phyloP scores from a whole-genome alignment of 1,284 basidiomycete species.

The Apiotrichum laibachii region DNA sequence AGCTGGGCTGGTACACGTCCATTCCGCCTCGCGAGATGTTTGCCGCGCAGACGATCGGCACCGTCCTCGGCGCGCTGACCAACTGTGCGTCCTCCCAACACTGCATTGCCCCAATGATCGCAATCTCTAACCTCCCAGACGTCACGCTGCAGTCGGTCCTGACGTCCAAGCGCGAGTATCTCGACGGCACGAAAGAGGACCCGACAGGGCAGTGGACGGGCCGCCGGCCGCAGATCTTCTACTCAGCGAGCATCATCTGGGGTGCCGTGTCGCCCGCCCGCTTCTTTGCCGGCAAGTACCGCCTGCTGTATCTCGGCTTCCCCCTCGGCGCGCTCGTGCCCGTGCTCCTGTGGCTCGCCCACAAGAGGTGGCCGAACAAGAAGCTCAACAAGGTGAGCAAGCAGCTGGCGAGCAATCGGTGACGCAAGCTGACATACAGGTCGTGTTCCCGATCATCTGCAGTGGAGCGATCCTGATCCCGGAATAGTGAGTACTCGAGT shows the following conservation, averaged over 20 bases:
- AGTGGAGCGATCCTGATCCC: constrained; percentile 52
- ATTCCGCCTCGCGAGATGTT: constrained; percentile 55
- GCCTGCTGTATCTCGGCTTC: constrained; percentile 52
- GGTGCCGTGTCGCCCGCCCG: constrained; percentile 53
- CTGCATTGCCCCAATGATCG: too few relatives aligned
- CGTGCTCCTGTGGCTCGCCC: constrained; percentile 50
- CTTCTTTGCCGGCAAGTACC: constrained; percentile 55
- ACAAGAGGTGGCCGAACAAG: constrained; percentile 47
- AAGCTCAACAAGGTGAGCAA: constrained; percentile 44
- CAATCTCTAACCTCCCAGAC: constrained; percentile 31
- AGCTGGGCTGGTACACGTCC: constrained; percentile 52
- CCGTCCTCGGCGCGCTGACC: constrained; percentile 53
- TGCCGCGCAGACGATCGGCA: constrained; percentile 53
- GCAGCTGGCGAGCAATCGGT: too few relatives aligned
- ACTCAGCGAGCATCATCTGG: constrained; percentile 52
- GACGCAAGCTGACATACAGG: constrained; percentile 25
- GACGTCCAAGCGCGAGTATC: constrained; percentile 41
- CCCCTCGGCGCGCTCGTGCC: constrained; percentile 52
- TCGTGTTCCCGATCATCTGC: constrained; percentile 56
- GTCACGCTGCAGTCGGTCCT: constrained; percentile 52
- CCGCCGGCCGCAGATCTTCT: constrained; percentile 48
- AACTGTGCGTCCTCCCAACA: constrained; percentile 44
- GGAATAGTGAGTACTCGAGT: constrained; percentile 40
- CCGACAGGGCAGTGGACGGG: constrained; percentile 54
- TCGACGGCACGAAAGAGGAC: constrained; percentile 51